phyloP scores from a whole-genome alignment of 2,329 filamentous ascomycete species.

The Scedosporium dehoogii region DNA sequence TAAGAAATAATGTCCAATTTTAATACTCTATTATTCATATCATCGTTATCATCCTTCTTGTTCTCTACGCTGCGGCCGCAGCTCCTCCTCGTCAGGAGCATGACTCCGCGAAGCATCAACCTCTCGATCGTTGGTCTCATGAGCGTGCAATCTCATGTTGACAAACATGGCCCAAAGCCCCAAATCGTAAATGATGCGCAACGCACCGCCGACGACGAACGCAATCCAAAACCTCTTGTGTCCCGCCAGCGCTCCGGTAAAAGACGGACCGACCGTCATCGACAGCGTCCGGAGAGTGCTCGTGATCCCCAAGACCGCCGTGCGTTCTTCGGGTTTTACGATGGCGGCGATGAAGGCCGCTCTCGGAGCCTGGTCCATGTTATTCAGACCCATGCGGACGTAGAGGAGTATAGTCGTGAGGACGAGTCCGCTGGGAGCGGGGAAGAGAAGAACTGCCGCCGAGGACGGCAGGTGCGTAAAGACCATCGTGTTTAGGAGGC shows the following conservation, averaged over 20 bases:
- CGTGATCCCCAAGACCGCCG: conserved; percentile 62
- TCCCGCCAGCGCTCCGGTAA: conserved; percentile 46
- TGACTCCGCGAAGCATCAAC: neutral
- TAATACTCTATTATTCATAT: too few relatives aligned
- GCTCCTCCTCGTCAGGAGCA: neutral
- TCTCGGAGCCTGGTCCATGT: conserved; percentile 60
- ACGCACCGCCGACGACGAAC: conserved; percentile 44
- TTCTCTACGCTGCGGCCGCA: neutral
- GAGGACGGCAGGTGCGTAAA: conserved; percentile 55
- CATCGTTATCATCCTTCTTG: too few relatives aligned
- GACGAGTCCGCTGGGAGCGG: conserved; percentile 38
- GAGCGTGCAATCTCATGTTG: conserved; percentile 41
- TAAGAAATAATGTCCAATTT: too few relatives aligned
- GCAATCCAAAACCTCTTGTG: conserved; percentile 49
- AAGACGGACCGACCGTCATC: conserved; percentile 40
- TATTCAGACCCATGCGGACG: conserved; percentile 52
- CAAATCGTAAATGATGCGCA: conserved; percentile 46
- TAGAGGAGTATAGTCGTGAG: conserved; percentile 46
- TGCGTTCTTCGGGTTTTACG: conserved; percentile 54
- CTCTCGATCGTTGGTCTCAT: conserved; percentile 20
- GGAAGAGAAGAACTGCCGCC: conserved; percentile 49
- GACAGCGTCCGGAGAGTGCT: conserved; percentile 50
- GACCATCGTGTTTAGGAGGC: conserved; percentile 56
- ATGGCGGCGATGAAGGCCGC: conserved; percentile 58
- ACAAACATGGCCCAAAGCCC: conserved; percentile 50